phyloP scores from a whole-genome alignment of 495 filamentous ascomycete genomes.

The Penicillium pulvis region DNA sequence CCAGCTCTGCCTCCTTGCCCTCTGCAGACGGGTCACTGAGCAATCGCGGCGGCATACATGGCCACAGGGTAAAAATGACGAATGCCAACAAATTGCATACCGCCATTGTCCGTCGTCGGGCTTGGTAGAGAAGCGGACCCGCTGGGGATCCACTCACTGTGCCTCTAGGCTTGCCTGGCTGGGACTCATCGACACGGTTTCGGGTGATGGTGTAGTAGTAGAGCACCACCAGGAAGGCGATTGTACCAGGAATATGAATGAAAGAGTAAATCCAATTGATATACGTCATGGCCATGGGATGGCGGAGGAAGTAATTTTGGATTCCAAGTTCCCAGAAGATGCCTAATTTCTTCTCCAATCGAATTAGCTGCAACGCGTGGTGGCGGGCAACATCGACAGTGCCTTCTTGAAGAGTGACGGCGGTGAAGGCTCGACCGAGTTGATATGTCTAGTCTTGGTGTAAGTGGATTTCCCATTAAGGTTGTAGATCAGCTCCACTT shows the following conservation, averaged over 20 bases:
- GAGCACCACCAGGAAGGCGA: slow-evolving; percentile 66
- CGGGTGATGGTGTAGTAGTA: slow-evolving; percentile 65
- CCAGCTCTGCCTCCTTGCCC: slow-evolving; percentile 46
- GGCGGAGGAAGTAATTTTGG: slow-evolving; percentile 56
- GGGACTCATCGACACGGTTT: slow-evolving; percentile 41
- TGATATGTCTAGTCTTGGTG: slow-evolving; percentile 56
- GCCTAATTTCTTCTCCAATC: slow-evolving; percentile 53
- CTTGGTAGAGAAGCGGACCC: slow-evolving; percentile 57
- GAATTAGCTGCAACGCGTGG: slow-evolving; percentile 60
- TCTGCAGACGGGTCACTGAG: slow-evolving; percentile 54
- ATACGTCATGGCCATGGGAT: slow-evolving; percentile 45
- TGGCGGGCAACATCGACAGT: slow-evolving; percentile 58
- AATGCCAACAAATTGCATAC: slow-evolving; percentile 78
- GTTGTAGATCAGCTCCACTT: slow-evolving; percentile 12
- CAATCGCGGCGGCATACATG: slow-evolving; percentile 78
- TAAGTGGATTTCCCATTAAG: not conserved
- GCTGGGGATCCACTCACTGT: slow-evolving; percentile 42
- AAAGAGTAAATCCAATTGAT: slow-evolving; percentile 74
- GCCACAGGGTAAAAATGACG: slow-evolving; percentile 75
- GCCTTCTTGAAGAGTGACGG: slow-evolving; percentile 57
- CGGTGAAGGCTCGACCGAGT: slow-evolving; percentile 62
- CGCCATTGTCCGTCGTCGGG: slow-evolving; percentile 67
- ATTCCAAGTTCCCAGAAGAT: slow-evolving; percentile 60
- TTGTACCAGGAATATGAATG: slow-evolving; percentile 81
- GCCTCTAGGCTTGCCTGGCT: slow-evolving; percentile 37